Percentiles rank a stretch among this genome's conserved stretches.
These are phyloP conservation scores for Pseudopithomyces chartarum DNA, from an alignment of 2,329 filamentous ascomycete genomes.

Conservation along the genomic window DNA sequence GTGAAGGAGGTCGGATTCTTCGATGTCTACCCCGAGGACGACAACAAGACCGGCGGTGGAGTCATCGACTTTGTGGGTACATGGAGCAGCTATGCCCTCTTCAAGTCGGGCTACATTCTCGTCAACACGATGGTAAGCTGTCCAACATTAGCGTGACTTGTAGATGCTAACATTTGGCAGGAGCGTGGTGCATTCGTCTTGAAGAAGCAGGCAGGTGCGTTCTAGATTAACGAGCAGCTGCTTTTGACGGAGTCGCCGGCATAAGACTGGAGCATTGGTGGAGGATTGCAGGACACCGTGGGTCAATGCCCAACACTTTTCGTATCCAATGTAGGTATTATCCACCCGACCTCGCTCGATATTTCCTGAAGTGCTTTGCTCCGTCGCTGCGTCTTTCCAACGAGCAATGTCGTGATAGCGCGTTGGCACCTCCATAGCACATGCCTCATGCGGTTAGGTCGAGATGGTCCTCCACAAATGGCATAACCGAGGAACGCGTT, in stretches of 20 bases:
- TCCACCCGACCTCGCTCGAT: background rate
- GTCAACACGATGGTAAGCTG: conserved; percentile 43
- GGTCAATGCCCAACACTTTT: background rate
- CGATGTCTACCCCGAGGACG: conserved; percentile 51
- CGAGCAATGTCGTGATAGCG: conserved; percentile 2
- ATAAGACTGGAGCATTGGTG: background rate
- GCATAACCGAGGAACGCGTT: background rate
- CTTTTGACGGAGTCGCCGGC: background rate
- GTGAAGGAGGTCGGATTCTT: conserved; percentile 52
- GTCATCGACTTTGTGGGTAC: conserved; percentile 50
- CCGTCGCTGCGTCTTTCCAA: background rate
- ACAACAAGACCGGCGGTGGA: conserved; percentile 45
- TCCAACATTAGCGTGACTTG: background rate
- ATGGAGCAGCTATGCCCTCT: conserved; percentile 50
- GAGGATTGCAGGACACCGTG: background rate
- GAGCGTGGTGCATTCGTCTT: conserved; percentile 46
- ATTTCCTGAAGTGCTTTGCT: conserved; percentile 2
- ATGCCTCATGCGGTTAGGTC: conserved; percentile 4
- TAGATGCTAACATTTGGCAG: background rate
- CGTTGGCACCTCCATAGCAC: background rate
- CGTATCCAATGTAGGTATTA: background rate
- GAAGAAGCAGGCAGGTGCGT: conserved; percentile 36
- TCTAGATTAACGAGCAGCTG: conserved; percentile 11
- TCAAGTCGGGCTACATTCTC: conserved; percentile 47
- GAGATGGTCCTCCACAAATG: background rate